Evolutionary conservation across 1,284 basidiomycete genomes (phyloP).

Genomic region (Cutaneotrichosporon sp.): DNA sequence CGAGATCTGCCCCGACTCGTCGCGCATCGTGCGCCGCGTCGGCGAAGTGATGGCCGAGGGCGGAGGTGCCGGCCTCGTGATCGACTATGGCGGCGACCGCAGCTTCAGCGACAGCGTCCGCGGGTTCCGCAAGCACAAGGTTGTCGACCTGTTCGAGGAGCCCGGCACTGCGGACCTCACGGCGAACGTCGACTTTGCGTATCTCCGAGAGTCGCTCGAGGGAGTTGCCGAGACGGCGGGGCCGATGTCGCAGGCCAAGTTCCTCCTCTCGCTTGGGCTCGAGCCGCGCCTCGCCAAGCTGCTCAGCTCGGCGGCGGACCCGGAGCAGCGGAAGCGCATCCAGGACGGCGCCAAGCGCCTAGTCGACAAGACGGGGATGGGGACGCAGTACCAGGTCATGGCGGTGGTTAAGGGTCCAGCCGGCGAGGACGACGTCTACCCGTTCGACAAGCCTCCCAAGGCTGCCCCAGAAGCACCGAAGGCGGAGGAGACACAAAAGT

Average conservation of each 20-base stretch:
- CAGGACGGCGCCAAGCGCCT: conserved; percentile 57
- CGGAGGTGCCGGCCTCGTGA: conserved; percentile 73
- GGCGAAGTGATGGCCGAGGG: conserved; percentile 61
- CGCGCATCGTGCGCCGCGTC: conserved; percentile 66
- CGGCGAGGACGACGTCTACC: conserved; percentile 47
- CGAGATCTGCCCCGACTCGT: conserved; percentile 75
- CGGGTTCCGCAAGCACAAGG: conserved; percentile 83
- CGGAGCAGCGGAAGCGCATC: conserved; percentile 57
- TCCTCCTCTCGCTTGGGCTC: conserved; percentile 72
- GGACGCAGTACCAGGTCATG: conserved; percentile 61
- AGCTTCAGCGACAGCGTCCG: conserved; percentile 78
- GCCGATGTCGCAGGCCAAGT: conserved; percentile 67
- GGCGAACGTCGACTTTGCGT: conserved; percentile 92
- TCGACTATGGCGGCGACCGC: conserved; percentile 86
- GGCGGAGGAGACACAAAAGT: background rate
- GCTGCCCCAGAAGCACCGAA: conserved; percentile 2
- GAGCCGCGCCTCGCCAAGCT: conserved; percentile 63
- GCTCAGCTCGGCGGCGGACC: conserved; percentile 57
- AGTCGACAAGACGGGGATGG: conserved; percentile 61
- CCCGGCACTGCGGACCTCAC: conserved; percentile 92
- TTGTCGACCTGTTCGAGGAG: conserved; percentile 79
- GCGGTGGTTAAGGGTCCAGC: conserved; percentile 48
- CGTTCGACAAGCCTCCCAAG: conserved; percentile 34
- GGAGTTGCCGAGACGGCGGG: conserved; percentile 63
- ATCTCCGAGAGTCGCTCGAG: conserved; percentile 73